Evolutionary conservation across 257 asterid genomes (phyloP), one percentile per base, ranked within the genome.

Genomic region (Asclepias syriaca): DNA sequence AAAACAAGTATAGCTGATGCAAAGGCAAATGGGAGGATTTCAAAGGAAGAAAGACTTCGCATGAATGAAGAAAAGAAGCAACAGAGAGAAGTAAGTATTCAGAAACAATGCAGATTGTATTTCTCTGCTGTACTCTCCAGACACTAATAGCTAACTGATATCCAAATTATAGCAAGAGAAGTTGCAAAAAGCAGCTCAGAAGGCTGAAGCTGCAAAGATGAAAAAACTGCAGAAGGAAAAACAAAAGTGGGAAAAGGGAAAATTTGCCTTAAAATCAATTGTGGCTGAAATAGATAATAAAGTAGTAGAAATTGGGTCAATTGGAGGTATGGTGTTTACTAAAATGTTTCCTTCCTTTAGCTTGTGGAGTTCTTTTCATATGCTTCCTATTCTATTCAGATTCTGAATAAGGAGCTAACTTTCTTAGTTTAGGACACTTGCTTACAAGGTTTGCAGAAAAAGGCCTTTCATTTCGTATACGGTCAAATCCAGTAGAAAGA

Each of bases 211-310:
- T 73, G 96, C 92, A n/a, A 92, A 88, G 86, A 66, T 81, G 85
- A 93, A 75, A 80, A 87, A 85, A 77, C 63, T 64, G 66, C 78
- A 86, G 77, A 93, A 84, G 82, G 97, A 93, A 82, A 87, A 82
- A 91, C 87, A 84, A 79, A 93, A 89, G 81, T 91, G 96, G 96
- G 96, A 89, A 75, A 94, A 87, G 71, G 99, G 97, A 51, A 94
- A 89, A 82, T 83, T 82, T 75, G 95, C 99, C 43, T 76, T 82
- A 21, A 89, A 94, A 81, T 88, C 97, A 60, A 86, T 94, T 85
- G 89, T 91, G 75, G 96, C 99, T 77, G 93, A 88, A 81, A 88
- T 94, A 72, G 99, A 94, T 80, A 79, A 77, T 49, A 88, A 84
- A 60, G 95, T 91, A 51, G 87, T 86, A 70, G 99, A 91, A 81